A percentile compares a stretch with the other conserved stretches of the same genome.
These are phyloP conservation scores for Dioscorea alata DNA, from an alignment of 106 monocot genomes.

Conservation along the genomic window DNA sequence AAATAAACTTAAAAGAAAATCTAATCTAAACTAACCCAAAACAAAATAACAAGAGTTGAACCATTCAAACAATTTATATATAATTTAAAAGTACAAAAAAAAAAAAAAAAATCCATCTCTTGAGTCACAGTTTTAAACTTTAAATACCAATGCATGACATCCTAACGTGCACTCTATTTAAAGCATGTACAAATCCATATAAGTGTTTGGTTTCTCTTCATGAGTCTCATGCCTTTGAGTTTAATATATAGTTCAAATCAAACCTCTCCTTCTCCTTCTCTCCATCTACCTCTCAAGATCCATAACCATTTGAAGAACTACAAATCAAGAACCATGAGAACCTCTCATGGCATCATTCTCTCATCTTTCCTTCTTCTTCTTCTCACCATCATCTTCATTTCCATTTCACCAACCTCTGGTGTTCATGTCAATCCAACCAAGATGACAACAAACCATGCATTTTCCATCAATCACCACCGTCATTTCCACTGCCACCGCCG, in stretches of 20 bases:
- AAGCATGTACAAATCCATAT: no score
- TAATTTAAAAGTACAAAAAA: no score
- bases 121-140: no score
- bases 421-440: background rate
- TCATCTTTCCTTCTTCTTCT: background rate
- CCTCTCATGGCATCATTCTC: background rate
- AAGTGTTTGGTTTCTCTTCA: slow-evolving; percentile 3
- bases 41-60: no score
- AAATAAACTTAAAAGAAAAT: no score
- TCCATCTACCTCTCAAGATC: background rate
- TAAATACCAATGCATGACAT: no score
- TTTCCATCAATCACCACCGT: background rate
- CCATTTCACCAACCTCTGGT: background rate
- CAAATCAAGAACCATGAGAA: no score
- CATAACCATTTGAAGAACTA: no score
- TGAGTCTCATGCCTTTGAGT: slow-evolving; percentile 15
- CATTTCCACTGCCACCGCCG: slow-evolving; percentile 10
- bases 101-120: no score
- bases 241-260: background rate
- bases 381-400: background rate
- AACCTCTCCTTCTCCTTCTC: background rate
- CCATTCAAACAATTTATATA: no score
- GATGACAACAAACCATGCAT: background rate
- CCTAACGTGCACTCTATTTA: no score
- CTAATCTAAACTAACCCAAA: no score